Evolutionary conservation across 805 yeast genomes (phyloP).

Genomic region (Candida montana): DNA sequence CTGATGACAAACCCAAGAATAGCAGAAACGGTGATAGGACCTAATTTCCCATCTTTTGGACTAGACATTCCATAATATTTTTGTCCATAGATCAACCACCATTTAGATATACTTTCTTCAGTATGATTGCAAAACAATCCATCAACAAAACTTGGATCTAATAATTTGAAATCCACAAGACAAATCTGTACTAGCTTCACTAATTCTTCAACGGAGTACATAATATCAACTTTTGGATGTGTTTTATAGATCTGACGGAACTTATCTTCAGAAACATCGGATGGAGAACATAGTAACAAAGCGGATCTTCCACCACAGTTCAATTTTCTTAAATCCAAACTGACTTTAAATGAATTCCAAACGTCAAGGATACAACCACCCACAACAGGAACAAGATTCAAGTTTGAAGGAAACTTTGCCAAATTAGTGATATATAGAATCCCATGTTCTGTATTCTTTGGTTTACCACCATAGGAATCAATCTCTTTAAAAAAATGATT

Average conservation of each 20-base stretch:
- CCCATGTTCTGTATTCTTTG: slow-evolving; percentile 58
- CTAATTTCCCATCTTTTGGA: slow-evolving; percentile 49
- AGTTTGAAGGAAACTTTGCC: slow-evolving; percentile 70
- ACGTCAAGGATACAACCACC: slow-evolving; percentile 44
- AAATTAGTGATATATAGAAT: slow-evolving; percentile 74
- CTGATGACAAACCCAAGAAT: slow-evolving; percentile 72
- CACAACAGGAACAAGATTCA: slow-evolving; percentile 67
- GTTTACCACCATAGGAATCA: slow-evolving; percentile 57
- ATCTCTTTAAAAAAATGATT: slow-evolving; percentile 62
- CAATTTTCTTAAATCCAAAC: slow-evolving; percentile 69
- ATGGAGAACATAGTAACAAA: slow-evolving; percentile 59
- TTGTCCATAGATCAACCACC: slow-evolving; percentile 80
- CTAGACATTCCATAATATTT: slow-evolving; percentile 30
- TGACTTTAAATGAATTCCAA: slow-evolving; percentile 57
- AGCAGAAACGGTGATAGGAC: slow-evolving; percentile 70
- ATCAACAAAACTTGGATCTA: slow-evolving; percentile 68
- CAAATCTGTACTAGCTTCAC: slow-evolving; percentile 71
- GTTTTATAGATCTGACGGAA: slow-evolving; percentile 71
- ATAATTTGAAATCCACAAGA: slow-evolving; percentile 69
- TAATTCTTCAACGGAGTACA: slow-evolving; percentile 42
- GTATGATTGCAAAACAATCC: slow-evolving; percentile 82
- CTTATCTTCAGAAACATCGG: slow-evolving; percentile 77
- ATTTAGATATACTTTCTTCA: slow-evolving; percentile 57
- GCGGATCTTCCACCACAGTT: slow-evolving; percentile 86
- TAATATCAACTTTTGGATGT: slow-evolving; percentile 30